Conservation (phyloP, 2,329 filamentous ascomycete genomes). For the Microcyclosporella mali region DNA sequence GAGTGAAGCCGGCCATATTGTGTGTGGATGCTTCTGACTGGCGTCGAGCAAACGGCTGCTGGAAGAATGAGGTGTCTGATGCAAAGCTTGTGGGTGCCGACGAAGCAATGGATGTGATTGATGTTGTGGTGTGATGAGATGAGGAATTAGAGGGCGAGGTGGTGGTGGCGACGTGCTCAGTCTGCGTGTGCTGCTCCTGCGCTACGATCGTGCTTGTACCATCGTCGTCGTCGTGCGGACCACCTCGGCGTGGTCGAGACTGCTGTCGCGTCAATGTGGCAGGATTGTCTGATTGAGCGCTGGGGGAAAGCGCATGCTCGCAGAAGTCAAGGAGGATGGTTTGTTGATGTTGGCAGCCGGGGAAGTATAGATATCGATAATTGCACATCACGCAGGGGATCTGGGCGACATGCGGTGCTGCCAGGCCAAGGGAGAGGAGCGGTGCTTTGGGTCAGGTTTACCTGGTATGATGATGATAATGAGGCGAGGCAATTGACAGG, state of each 20-base stretch:
- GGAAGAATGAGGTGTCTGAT: conserved; percentile 14
- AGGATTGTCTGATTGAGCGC: background rate
- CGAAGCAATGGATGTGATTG: conserved; percentile 4
- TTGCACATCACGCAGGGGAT: conserved; percentile 24
- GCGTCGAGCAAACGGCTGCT: conserved; percentile 4
- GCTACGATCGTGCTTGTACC: background rate
- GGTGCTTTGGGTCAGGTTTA: no score
- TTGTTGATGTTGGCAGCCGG: conserved; percentile 27
- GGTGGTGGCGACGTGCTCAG: conserved; percentile 43
- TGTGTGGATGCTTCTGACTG: conserved; percentile 4
- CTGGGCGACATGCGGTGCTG: background rate
- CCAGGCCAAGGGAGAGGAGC: no score
- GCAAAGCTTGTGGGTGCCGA: conserved; percentile 11
- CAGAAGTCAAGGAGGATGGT: conserved; percentile 6
- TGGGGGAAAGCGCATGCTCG: background rate
- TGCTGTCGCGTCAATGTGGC: background rate
- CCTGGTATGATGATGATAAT: no score
- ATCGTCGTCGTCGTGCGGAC: background rate
- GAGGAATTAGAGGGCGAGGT: conserved; percentile 3
- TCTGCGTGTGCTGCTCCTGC: conserved; percentile 57
- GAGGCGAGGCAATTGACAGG: no score
- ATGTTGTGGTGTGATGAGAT: conserved; percentile 2
- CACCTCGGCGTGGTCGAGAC: background rate
- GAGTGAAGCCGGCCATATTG: conserved; percentile 17
- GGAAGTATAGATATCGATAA: conserved; percentile 29